Conservation (phyloP, 805 yeast genomes). For the Saturnispora hagleri region DNA sequence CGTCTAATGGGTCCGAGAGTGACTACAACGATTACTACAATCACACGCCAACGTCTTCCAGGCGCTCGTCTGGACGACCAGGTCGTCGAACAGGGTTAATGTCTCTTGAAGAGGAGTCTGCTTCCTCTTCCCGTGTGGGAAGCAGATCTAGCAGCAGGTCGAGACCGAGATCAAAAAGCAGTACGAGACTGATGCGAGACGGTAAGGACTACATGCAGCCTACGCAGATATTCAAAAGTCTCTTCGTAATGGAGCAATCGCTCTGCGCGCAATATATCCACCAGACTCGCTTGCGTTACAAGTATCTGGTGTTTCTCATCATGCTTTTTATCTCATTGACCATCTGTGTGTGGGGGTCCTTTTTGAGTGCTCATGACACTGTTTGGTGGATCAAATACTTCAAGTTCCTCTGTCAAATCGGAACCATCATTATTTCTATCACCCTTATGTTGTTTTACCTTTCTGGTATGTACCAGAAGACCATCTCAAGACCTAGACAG, state of each 20-base stretch:
- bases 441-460: conserved; percentile 71
- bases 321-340: conserved; percentile 27
- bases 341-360: conserved; percentile 1
- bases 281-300: conserved; percentile 56
- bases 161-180: conserved; percentile 6
- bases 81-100: neutral
- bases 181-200: neutral
- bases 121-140: neutral
- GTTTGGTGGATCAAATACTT: conserved; percentile 21
- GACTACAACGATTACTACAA: conserved; percentile 19
- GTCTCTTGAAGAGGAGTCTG: conserved; percentile 2
- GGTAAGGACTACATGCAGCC: conserved; percentile 7
- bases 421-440: conserved; percentile 51
- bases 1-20: conserved; percentile 5
- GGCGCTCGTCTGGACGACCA: conserved; percentile 8
- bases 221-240: conserved; percentile 61
- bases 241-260: conserved; percentile 78
- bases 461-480: conserved; percentile 83
- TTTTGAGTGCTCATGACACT: neutral
- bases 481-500: conserved; percentile 72
- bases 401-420: conserved; percentile 39
- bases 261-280: conserved; percentile 72
- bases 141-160: conserved; percentile 9
- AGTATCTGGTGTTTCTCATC: conserved; percentile 47
- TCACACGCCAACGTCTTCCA: conserved; percentile 15